Base-by-base conservation (phyloP, 1,139 yeast species). In the Yamadazyma trypodendri region DNA sequence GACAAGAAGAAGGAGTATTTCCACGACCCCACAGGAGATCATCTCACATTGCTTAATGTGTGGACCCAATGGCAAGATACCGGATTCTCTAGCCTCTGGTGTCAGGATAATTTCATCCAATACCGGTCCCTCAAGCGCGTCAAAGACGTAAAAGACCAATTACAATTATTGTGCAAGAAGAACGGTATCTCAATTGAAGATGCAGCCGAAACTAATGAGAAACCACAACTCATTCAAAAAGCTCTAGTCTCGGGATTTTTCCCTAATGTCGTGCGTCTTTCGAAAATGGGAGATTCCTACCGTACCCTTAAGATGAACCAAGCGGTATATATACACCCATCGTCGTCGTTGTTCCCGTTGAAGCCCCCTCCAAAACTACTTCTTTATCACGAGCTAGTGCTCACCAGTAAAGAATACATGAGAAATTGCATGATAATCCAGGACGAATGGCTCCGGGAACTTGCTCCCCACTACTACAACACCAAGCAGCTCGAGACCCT, bases 321-420 rank as follows among this genome's bases (percentile, higher is more conserved):
- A 49, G 70, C 81, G 2, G 88, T 89, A 1, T 75, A 68, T 54
- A 73, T 92, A 7, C 98, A 92, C 53, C 98, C 98, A 0, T 84
- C 95, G 0, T 82, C 92, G 2, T 73, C 77, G 0, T 48, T 88
- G 31, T 73, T 71, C 50, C 69, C 74, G 6, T 65, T 71, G 12
- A 79, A 77, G 44, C 96, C 87, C 3, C 87, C 89, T 0, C 79
- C 92, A 5, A 81, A 77, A 49, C 68, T 79, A 53, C 58, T 92
- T 2, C 60, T 92, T 17, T 92, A 88, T 56, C 86, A 89, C 52
- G 97, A 90, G 52, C 66, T 92, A 51, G 92, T 92, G 30, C 64
- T 86, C 27, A 92, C 98, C 0, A 77, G 87, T 33, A 86, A 83
- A 56, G 97, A 90, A 63, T 92, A 79, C 56, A 86, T 92, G 87